Evolutionary conservation across 78 protist species (phyloP).

Genomic region (Capsaspora owczarzaki): DNA sequence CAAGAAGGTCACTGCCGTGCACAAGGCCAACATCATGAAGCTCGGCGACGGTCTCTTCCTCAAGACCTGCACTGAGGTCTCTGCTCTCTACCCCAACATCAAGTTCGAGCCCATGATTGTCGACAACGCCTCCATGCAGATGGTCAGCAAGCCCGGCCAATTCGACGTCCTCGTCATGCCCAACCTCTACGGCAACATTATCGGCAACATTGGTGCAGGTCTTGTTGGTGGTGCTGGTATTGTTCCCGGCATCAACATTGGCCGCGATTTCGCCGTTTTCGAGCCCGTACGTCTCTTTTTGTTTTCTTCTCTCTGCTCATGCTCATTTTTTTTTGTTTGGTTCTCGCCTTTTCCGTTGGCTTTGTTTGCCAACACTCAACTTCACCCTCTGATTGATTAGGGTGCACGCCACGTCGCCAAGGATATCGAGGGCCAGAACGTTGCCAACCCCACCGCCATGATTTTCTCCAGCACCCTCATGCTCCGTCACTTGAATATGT

Average conservation of each 20-base stretch:
- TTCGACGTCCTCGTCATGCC: slow-evolving; percentile 82
- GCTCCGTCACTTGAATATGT: slow-evolving; percentile 50
- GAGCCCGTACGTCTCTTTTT: slow-evolving; percentile 38
- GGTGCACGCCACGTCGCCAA: neutral
- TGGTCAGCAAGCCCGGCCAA: slow-evolving; percentile 64
- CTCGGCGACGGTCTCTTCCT: slow-evolving; percentile 37
- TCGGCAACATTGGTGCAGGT: slow-evolving; percentile 77
- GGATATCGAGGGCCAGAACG: slow-evolving; percentile 39
- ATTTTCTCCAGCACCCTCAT: slow-evolving; percentile 56
- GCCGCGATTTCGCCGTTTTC: slow-evolving; percentile 59
- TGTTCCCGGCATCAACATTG: slow-evolving; percentile 70
- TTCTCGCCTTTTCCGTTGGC: neutral
- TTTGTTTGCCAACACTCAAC: neutral
- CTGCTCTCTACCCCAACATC: slow-evolving; percentile 56
- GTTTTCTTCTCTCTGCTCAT: neutral
- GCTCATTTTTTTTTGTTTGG: no score
- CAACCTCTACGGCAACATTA: slow-evolving; percentile 78
- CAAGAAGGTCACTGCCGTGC: slow-evolving; percentile 70
- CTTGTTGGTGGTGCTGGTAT: slow-evolving; percentile 83
- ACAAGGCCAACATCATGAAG: slow-evolving; percentile 82
- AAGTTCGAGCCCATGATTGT: slow-evolving; percentile 49
- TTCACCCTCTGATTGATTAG: neutral
- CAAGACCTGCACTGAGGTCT: slow-evolving; percentile 9
- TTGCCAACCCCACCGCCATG: slow-evolving; percentile 75
- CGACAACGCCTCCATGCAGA: slow-evolving; percentile 75